Percentiles rank a stretch among this genome's conserved stretches.
Evolutionary conservation across 768 basidiomycete genomes (phyloP).

Genomic region (Mrakia hoshinonis): DNA sequence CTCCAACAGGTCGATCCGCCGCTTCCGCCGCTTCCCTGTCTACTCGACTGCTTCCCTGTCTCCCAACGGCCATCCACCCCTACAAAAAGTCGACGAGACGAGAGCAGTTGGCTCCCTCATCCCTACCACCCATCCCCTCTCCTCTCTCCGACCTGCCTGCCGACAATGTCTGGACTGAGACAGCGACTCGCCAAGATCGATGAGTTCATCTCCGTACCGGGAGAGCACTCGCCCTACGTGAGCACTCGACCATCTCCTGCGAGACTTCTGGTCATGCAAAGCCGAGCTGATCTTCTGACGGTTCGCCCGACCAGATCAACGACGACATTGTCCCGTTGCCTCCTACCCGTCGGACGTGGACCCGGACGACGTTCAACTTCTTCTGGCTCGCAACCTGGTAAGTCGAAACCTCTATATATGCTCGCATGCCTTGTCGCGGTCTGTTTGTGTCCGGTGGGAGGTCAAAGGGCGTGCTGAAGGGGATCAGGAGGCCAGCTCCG

Average conservation of each 20-base stretch:
- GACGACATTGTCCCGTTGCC: slow-evolving; percentile 27
- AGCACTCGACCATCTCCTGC: neutral
- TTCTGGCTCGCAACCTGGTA: slow-evolving; percentile 18
- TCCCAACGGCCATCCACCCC: no score
- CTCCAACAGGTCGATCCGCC: no score
- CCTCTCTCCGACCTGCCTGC: neutral
- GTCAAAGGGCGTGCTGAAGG: neutral
- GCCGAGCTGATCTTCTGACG: neutral
- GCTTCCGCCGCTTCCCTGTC: no score
- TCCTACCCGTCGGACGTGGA: slow-evolving; percentile 20
- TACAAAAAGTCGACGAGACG: no score
- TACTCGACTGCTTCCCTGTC: no score
- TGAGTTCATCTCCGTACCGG: neutral
- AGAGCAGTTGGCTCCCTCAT: no score
- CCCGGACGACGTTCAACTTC: slow-evolving; percentile 18
- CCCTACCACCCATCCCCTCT: neutral
- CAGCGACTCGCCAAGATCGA: neutral
- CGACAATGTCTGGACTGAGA: neutral
- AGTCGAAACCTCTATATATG: neutral
- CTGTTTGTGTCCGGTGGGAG: neutral
- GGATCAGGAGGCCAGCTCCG: neutral
- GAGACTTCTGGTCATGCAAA: neutral
- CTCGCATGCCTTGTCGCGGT: neutral
- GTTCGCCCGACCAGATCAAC: neutral
- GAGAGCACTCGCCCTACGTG: slow-evolving; percentile 5